Percentiles rank a stretch among this genome's conserved stretches.
Evolutionary conservation across 768 basidiomycete genomes (phyloP).

Genomic region (Pholiota conissans): DNA sequence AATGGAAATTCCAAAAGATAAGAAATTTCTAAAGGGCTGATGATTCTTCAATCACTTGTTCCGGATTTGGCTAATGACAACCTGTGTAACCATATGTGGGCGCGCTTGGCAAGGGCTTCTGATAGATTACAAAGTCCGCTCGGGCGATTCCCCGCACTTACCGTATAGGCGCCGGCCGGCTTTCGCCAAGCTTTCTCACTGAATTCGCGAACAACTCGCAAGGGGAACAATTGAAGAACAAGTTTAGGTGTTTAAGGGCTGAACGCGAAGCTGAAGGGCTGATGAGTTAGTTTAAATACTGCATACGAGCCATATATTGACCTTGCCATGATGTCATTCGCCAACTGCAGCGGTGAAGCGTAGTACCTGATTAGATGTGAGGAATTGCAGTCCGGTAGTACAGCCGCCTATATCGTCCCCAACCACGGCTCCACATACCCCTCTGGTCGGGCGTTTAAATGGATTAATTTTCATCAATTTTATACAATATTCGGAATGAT

Average conservation of each 20-base stretch:
- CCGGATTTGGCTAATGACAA: neutral
- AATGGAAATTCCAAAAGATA: neutral
- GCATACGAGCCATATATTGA: neutral
- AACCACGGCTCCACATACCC: no score
- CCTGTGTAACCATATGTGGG: neutral
- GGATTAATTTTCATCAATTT: neutral
- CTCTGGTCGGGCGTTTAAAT: no score
- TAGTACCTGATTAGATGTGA: no score
- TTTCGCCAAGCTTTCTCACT: neutral
- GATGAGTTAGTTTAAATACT: constrained; percentile 4
- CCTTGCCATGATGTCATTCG: neutral
- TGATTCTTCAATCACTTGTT: neutral
- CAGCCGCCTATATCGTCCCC: no score
- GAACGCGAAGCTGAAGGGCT: neutral
- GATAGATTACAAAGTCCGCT: neutral
- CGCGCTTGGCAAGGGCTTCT: neutral
- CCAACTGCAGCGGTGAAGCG: neutral
- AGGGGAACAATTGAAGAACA: constrained; percentile 1
- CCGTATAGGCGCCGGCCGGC: neutral
- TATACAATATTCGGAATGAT: neutral
- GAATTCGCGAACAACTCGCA: constrained; percentile 1
- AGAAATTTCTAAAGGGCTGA: neutral
- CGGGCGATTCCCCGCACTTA: neutral
- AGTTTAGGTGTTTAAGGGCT: neutral
- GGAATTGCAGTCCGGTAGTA: no score